These are phyloP conservation scores for Microdochium bolleyi DNA, from an alignment of 2,329 filamentous ascomycete species.

Conservation along the genomic window DNA sequence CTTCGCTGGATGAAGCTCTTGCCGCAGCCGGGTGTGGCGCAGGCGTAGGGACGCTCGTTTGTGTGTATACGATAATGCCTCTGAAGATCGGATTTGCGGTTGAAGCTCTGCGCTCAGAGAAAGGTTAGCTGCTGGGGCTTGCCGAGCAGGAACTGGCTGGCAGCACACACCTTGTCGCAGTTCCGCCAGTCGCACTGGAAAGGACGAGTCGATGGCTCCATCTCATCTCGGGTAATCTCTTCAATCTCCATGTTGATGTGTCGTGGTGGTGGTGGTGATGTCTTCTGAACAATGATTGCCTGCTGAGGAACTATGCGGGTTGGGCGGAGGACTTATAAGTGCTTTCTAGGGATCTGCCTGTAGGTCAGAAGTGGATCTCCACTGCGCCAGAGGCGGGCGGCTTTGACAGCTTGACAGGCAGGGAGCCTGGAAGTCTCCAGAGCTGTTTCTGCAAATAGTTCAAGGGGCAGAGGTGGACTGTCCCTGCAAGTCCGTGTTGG, in stretches of 20 bases:
- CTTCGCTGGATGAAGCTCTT: slow-evolving; percentile 68
- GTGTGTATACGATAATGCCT: slow-evolving; percentile 66
- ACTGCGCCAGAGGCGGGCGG: neutral
- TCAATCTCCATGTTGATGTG: slow-evolving; percentile 48
- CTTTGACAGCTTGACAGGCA: neutral
- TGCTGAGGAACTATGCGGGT: neutral
- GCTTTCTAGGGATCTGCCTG: neutral
- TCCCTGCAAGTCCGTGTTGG: no score
- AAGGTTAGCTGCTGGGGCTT: slow-evolving; percentile 5
- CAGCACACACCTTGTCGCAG: slow-evolving; percentile 48
- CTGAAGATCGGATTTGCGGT: slow-evolving; percentile 63
- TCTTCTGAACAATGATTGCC: neutral
- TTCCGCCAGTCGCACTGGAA: slow-evolving; percentile 57
- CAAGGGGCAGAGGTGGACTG: no score
- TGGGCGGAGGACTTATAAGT: neutral
- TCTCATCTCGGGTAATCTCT: slow-evolving; percentile 57
- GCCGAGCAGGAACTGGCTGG: neutral
- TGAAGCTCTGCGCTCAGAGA: slow-evolving; percentile 51
- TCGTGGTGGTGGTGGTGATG: neutral
- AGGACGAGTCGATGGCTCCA: slow-evolving; percentile 53
- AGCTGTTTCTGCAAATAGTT: neutral
- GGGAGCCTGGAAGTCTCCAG: neutral
- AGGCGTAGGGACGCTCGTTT: slow-evolving; percentile 61
- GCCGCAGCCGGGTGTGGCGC: slow-evolving; percentile 50
- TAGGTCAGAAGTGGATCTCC: neutral